A percentile compares a stretch with the other conserved stretches of the same genome.
These are phyloP conservation scores for Kazachstania taianensis DNA, from an alignment of 805 yeast species.

Conservation along the genomic window DNA sequence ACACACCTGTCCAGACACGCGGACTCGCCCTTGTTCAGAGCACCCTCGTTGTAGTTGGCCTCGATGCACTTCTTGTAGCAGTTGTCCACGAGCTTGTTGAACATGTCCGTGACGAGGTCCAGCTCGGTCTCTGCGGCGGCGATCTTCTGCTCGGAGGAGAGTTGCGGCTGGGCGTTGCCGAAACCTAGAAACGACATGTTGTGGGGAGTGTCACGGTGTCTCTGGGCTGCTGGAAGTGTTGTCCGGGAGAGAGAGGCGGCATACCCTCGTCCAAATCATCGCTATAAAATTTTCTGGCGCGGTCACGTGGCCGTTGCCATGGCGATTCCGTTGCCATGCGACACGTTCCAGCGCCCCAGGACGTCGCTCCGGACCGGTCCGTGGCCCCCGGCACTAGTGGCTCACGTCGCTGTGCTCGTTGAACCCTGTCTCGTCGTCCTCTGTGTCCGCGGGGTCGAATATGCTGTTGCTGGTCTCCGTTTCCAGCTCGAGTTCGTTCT, in stretches of 20 bases:
- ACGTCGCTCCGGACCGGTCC: too few species aligned
- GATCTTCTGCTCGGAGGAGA: conserved; percentile 64
- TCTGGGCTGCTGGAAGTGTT: neutral
- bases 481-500: conserved; percentile 9
- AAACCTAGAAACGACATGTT: conserved; percentile 64
- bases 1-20: conserved; percentile 93
- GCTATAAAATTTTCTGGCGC: too few species aligned
- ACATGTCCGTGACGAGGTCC: conserved; percentile 97
- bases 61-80: conserved; percentile 82
- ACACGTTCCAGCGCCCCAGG: too few species aligned
- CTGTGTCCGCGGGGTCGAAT: conserved; percentile 13
- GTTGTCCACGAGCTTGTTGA: conserved; percentile 80
- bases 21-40: conserved; percentile 68
- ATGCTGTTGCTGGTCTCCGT: neutral
- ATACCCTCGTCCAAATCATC: too few species aligned
- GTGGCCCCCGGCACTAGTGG: too few species aligned
- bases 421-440: conserved; percentile 9
- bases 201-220: neutral
- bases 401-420: too few species aligned
- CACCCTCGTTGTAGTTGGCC: conserved; percentile 57
- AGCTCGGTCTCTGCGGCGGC: conserved; percentile 93
- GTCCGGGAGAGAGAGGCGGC: too few species aligned
- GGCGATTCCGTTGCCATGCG: neutral
- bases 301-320: neutral
- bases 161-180: conserved; percentile 65